Percentiles rank a stretch among this genome's conserved stretches.
phyloP scores from a whole-genome alignment of 2,329 filamentous ascomycete species.

The Hymenoscyphus fructigenus region DNA sequence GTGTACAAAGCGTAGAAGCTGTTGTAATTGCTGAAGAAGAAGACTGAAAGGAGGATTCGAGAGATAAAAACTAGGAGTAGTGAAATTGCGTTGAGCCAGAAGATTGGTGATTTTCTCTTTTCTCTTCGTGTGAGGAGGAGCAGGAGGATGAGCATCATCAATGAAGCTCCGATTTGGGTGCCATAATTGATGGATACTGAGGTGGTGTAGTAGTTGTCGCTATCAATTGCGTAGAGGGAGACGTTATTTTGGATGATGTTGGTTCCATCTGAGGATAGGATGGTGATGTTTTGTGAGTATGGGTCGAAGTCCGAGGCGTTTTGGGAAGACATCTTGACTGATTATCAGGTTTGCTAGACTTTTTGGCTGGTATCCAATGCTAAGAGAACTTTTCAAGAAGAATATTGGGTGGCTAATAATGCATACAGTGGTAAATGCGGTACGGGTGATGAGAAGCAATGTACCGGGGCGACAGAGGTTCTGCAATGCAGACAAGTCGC shows the following conservation, averaged over 20 bases:
- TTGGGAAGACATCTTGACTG: conserved; percentile 47
- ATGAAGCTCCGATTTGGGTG: conserved; percentile 58
- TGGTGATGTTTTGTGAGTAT: conserved; percentile 50
- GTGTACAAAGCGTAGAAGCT: conserved; percentile 51
- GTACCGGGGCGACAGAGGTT: too few relatives aligned
- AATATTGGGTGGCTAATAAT: too few relatives aligned
- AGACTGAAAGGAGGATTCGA: conserved; percentile 47
- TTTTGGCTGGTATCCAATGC: not conserved
- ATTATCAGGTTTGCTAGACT: not conserved
- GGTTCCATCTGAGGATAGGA: conserved; percentile 45
- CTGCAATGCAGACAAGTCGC: too few relatives aligned
- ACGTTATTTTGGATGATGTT: conserved; percentile 39
- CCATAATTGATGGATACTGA: conserved; percentile 56
- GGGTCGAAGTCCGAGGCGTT: conserved; percentile 45
- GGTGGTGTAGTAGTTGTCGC: conserved; percentile 47
- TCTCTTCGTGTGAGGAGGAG: conserved; percentile 56
- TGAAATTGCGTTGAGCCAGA: conserved; percentile 57
- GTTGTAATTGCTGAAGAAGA: conserved; percentile 51
- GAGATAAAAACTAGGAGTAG: conserved; percentile 55
- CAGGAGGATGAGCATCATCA: conserved; percentile 56
- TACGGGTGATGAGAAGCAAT: too few relatives aligned
- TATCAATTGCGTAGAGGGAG: conserved; percentile 45
- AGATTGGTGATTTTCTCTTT: conserved; percentile 58
- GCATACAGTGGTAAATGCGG: too few relatives aligned
- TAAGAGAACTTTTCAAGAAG: too few relatives aligned